phyloP scores from a whole-genome alignment of 2,329 filamentous ascomycete species.

The Ophiocordyceps sinensis region DNA sequence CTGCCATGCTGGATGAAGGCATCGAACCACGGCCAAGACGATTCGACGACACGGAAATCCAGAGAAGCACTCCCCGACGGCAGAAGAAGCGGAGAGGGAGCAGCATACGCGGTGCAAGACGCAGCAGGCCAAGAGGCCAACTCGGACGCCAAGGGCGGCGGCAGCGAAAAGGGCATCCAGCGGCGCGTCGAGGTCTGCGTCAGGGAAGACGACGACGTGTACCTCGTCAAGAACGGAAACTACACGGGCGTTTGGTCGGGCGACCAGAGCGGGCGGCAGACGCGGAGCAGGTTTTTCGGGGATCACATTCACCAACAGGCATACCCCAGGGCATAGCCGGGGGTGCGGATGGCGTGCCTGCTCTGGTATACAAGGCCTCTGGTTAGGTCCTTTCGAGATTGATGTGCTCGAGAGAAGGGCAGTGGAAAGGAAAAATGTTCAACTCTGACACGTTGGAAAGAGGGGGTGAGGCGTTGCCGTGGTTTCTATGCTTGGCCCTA shows the following conservation, averaged over 20 bases:
- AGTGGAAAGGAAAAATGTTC: too few relatives aligned
- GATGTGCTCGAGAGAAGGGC: too few relatives aligned
- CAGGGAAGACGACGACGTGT: constrained; percentile 2
- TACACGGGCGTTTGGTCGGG: constrained; percentile 10
- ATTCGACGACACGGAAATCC: background rate
- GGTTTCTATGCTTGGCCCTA: too few relatives aligned
- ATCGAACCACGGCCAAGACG: background rate
- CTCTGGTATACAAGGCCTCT: too few relatives aligned
- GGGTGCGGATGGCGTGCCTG: too few relatives aligned
- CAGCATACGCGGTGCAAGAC: background rate
- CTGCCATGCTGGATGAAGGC: background rate
- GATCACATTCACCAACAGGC: constrained; percentile 7
- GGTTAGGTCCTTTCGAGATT: too few relatives aligned
- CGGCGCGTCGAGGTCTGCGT: constrained; percentile 5
- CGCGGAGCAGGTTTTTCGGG: constrained; percentile 7
- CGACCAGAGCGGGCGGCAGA: constrained; percentile 1
- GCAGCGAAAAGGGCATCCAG: constrained; percentile 2
- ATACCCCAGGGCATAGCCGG: background rate
- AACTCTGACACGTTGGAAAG: too few relatives aligned
- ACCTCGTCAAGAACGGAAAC: constrained; percentile 5
- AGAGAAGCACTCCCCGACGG: too few relatives aligned
- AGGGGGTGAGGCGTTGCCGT: too few relatives aligned
- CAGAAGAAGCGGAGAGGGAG: too few relatives aligned
- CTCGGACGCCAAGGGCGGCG: background rate
- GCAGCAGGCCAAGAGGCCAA: background rate